phyloP scores from a whole-genome alignment of 208 protist genomes.

The Wallacemonas sp. region DNA sequence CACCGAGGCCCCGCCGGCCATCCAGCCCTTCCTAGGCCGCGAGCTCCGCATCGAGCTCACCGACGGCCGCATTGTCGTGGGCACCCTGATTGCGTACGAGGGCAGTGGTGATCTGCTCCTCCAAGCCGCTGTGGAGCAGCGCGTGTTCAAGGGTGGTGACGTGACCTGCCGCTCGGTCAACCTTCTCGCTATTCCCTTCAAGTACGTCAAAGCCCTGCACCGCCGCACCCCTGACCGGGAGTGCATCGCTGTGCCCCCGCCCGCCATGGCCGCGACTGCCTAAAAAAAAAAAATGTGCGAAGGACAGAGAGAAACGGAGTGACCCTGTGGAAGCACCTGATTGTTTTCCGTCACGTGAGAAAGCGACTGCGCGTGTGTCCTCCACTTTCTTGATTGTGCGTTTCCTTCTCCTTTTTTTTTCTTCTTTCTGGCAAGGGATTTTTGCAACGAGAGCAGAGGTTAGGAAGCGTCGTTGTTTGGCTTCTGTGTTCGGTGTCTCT shows the following conservation, averaged over 20 bases:
- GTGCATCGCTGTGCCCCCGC: slow-evolving; percentile 27
- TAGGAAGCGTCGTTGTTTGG: no score
- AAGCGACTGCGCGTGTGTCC: no score
- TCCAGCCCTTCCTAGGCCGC: slow-evolving; percentile 58
- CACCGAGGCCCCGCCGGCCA: not conserved
- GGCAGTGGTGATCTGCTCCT: slow-evolving; percentile 80
- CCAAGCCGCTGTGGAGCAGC: slow-evolving; percentile 62
- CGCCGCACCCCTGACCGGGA: slow-evolving; percentile 43
- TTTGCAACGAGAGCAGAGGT: no score
- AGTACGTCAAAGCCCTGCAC: slow-evolving; percentile 67
- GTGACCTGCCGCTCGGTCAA: slow-evolving; percentile 42
- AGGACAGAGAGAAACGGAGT: slow-evolving; percentile 4
- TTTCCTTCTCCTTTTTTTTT: no score
- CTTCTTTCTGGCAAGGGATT: no score
- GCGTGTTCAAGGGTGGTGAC: slow-evolving; percentile 68
- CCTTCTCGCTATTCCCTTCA: slow-evolving; percentile 74
- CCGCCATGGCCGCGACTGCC: slow-evolving; percentile 13
- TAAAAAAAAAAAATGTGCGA: slow-evolving; percentile 8
- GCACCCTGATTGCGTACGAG: slow-evolving; percentile 71
- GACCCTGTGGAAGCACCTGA: no score
- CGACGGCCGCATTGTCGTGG: slow-evolving; percentile 71
- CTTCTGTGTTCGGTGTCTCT: no score
- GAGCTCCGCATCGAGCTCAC: slow-evolving; percentile 82
- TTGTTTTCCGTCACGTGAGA: no score
- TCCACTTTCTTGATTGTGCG: no score